Base-by-base conservation (phyloP, 2,329 filamentous ascomycete genomes). In the Fusarium sp. region DNA sequence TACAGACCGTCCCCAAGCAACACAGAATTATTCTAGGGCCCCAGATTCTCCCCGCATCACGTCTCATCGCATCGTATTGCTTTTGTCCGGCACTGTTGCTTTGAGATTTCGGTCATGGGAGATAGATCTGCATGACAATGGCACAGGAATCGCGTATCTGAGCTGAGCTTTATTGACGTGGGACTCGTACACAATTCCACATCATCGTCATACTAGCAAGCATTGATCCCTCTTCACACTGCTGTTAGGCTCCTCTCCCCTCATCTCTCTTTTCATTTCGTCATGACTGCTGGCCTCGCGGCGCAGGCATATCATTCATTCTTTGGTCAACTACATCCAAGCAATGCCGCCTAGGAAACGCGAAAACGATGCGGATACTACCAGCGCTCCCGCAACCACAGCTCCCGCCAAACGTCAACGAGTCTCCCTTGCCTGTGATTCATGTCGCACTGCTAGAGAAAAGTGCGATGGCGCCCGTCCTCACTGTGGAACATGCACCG, bases 381-480 rank as follows among this genome's bases (percentile, higher is more conserved):
- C 62, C 70, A 77, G 69, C 54, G 67, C 74, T 70, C 68, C 75
- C 42, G 61, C 79, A 48, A 62, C 73, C 24, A 64, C 77, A 54
- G 70, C 76, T 36, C 75, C 78, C 18, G 71, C 80, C 73, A 92
- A 92, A 81, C 86, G 90, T 45, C 90, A 91, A 75, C 85, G 91
- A 66, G 91, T 93, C 13, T 92, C 91, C 35, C 85, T 91, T 70
- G 91, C 91, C 39, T 93, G 91, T 81, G 91, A 93, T 77, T 90
- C 90, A 74, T 93, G 91, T 78, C 87, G 91, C 52, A 86, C 86
- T 20, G 90, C 90, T 57, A 88, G 91, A 70, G 92, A 94, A 81
- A 93, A 92, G 78, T 94, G 92, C 81, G 92, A 94, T 77, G 92
- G 93, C 22, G 84, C 85, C 17, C 89, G 90, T 73, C 92, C 92